Conservation (phyloP, 1,284 basidiomycete genomes). For the Trametes pubescens region DNA sequence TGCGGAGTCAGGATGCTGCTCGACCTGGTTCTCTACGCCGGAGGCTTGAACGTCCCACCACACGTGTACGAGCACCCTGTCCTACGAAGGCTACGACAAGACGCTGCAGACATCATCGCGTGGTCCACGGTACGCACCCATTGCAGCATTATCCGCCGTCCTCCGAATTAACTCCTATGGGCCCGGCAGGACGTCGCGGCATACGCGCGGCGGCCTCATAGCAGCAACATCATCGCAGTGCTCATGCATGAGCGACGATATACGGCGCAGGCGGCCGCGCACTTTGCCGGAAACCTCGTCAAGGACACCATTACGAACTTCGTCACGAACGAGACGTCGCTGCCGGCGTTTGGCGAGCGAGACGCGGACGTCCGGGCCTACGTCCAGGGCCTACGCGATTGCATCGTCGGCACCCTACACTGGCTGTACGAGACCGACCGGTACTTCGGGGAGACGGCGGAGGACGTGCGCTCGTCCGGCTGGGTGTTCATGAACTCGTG, state of each 20-base stretch:
- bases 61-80: conserved; percentile 40
- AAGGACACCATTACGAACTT: conserved; percentile 50
- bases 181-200: conserved; percentile 55
- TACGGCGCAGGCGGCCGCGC: conserved; percentile 57
- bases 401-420: conserved; percentile 59
- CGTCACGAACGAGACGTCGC: conserved; percentile 44
- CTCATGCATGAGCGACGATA: conserved; percentile 50
- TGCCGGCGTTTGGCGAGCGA: conserved; percentile 27
- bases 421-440: conserved; percentile 69
- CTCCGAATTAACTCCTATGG: conserved; percentile 13
- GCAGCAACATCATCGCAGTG: conserved; percentile 54
- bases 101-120: conserved; percentile 55
- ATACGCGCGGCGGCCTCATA: conserved; percentile 53
- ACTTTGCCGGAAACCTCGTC: conserved; percentile 51
- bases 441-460: conserved; percentile 63
- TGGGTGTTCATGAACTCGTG: conserved; percentile 57
- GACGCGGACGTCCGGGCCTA: conserved; percentile 49
- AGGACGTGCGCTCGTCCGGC: conserved; percentile 65
- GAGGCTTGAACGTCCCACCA: conserved; percentile 53
- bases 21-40: conserved; percentile 61
- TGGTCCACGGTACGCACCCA: conserved; percentile 53
- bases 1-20: conserved; percentile 60
- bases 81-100: conserved; percentile 46
- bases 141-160: not conserved
- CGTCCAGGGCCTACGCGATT: conserved; percentile 58